Conservation (phyloP, 83 land plant genomes). For the Larix sibirica region DNA sequence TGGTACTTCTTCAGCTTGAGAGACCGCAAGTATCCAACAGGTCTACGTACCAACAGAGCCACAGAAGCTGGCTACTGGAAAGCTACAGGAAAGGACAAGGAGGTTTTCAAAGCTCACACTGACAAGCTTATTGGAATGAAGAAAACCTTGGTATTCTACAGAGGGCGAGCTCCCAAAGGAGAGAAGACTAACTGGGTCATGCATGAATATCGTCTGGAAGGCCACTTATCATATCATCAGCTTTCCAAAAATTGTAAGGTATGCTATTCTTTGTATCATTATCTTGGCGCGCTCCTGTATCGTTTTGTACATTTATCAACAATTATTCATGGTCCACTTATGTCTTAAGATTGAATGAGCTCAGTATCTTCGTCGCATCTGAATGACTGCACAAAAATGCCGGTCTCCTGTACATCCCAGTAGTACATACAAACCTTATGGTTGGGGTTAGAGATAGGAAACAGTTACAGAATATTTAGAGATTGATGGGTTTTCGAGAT, state of each 20-base stretch:
- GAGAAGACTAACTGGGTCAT: constrained; percentile 72
- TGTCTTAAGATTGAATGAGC: not conserved
- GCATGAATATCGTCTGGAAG: constrained; percentile 74
- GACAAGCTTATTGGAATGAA: constrained; percentile 57
- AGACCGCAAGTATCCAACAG: constrained; percentile 69
- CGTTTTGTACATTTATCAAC: not conserved
- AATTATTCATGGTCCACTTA: not conserved
- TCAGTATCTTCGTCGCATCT: not conserved
- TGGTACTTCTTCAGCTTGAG: constrained; percentile 68
- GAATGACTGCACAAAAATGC: not conserved
- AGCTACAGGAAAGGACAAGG: constrained; percentile 69
- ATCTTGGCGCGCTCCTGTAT: too few relatives aligned
- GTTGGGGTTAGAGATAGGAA: not conserved
- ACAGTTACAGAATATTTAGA: not conserved
- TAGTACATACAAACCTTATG: too few relatives aligned
- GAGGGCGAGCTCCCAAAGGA: constrained; percentile 66
- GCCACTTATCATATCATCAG: constrained; percentile 48
- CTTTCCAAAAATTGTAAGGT: constrained; percentile 31
- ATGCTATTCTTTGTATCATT: not conserved
- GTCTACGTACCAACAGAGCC: constrained; percentile 57
- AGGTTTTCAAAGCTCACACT: constrained; percentile 33
- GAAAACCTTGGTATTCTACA: constrained; percentile 67
- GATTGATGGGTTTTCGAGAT: not conserved
- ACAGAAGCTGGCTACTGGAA: constrained; percentile 72
- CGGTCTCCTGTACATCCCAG: not conserved